Percentiles rank a stretch among this genome's conserved stretches.
Conservation (phyloP, 257 asterid species). For the Capsicum baccatum region DNA sequence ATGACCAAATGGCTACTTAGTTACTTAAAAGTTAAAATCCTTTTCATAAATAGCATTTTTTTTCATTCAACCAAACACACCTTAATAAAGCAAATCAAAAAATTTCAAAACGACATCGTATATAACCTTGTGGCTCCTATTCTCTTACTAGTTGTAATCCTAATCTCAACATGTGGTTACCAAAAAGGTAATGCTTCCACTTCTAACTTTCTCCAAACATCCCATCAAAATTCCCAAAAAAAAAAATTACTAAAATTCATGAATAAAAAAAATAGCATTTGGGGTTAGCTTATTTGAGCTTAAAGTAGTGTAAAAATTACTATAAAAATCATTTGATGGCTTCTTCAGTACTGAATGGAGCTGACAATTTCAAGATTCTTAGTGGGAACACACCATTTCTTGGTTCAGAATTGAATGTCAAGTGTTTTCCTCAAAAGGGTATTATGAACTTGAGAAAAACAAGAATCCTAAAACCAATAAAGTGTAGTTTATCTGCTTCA, state of each 20-base stretch:
- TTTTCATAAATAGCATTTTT: too few species aligned
- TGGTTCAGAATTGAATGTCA: too few species aligned
- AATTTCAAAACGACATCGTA: neutral
- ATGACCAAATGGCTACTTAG: too few species aligned
- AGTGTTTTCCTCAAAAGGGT: too few species aligned
- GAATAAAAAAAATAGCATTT: neutral
- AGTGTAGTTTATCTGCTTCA: too few species aligned
- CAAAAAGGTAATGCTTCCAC: conserved; percentile 16
- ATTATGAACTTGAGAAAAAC: too few species aligned
- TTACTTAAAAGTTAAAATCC: too few species aligned
- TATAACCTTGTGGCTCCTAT: neutral
- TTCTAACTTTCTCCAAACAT: neutral
- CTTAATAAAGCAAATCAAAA: too few species aligned
- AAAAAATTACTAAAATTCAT: neutral
- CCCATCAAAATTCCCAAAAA: neutral
- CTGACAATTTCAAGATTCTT: too few species aligned
- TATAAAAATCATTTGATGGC: conserved; percentile 35
- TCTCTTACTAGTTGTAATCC: neutral
- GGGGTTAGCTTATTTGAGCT: conserved; percentile 1
- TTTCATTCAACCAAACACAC: too few species aligned
- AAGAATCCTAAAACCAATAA: too few species aligned
- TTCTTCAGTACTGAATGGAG: conserved; percentile 3
- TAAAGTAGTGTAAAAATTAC: neutral
- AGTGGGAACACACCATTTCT: too few species aligned
- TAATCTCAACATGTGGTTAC: conserved; percentile 26